phyloP scores from a whole-genome alignment of 345 rosid genomes.

The Populus ilicifolia region DNA sequence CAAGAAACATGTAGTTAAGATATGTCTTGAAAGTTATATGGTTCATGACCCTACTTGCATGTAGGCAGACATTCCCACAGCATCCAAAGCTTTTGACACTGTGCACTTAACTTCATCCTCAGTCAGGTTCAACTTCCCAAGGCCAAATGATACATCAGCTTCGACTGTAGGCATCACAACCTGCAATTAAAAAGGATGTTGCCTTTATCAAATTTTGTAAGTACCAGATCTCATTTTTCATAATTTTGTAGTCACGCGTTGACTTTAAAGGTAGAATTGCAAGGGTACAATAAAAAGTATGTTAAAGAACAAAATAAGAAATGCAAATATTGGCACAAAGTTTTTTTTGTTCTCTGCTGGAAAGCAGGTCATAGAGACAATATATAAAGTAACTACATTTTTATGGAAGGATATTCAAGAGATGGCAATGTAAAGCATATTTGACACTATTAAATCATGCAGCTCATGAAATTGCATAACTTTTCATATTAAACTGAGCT shows the following conservation, averaged over 20 bases:
- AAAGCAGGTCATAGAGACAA: background rate
- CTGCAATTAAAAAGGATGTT: constrained; percentile 33
- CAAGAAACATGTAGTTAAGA: background rate
- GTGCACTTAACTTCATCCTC: constrained; percentile 55
- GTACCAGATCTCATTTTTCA: too few relatives aligned
- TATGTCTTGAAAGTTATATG: background rate
- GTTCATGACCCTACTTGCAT: constrained; percentile 35
- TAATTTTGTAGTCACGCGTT: too few relatives aligned
- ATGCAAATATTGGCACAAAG: background rate
- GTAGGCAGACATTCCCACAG: constrained; percentile 74
- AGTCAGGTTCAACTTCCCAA: constrained; percentile 61
- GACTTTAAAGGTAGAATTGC: too few relatives aligned
- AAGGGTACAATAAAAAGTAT: too few relatives aligned
- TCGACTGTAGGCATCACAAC: constrained; percentile 97
- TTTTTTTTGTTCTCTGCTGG: background rate
- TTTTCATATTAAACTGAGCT: too few relatives aligned
- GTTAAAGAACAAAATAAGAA: background rate
- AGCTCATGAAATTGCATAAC: background rate
- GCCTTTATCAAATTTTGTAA: background rate
- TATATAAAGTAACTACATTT: background rate
- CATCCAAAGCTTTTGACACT: constrained; percentile 66
- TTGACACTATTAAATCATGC: background rate
- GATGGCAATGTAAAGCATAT: background rate
- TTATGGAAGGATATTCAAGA: background rate
- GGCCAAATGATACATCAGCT: constrained; percentile 93